A percentile compares a stretch with the other conserved stretches of the same genome.
Conservation (phyloP, 495 filamentous ascomycete genomes). For the Daldinia vernicosa region DNA sequence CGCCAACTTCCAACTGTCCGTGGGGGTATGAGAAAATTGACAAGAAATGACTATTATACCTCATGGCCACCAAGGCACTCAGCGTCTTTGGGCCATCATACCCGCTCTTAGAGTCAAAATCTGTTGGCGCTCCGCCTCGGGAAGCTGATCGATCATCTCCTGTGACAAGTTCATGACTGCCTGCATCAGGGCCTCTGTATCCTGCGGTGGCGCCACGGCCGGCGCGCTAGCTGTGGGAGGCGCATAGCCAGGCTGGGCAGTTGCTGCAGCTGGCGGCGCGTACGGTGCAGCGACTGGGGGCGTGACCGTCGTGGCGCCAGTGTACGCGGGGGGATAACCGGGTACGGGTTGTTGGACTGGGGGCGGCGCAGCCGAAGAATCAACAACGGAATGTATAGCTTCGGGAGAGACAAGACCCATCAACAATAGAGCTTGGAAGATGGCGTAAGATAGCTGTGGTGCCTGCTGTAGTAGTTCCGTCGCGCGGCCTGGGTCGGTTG, state of each 20-base stretch:
- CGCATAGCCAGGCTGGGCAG: constrained; percentile 47
- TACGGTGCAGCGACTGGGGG: constrained; percentile 41
- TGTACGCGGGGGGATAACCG: constrained; percentile 31
- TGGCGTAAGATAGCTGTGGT: constrained; percentile 92
- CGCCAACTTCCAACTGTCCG: constrained; percentile 28
- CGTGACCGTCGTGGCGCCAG: constrained; percentile 39
- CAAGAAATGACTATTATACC: constrained; percentile 4
- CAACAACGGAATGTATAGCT: constrained; percentile 59
- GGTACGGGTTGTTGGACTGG: constrained; percentile 22
- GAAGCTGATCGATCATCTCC: constrained; percentile 76
- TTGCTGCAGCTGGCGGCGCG: constrained; percentile 25
- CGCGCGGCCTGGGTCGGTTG: constrained; percentile 80
- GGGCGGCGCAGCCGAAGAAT: constrained; percentile 44
- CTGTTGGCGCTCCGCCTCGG: constrained; percentile 76
- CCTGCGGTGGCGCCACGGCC: constrained; percentile 53
- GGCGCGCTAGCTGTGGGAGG: constrained; percentile 54
- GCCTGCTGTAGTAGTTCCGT: constrained; percentile 88
- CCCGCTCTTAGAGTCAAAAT: constrained; percentile 69
- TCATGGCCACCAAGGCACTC: neutral
- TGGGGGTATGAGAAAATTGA: constrained; percentile 34
- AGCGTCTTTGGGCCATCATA: constrained; percentile 43
- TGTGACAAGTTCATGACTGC: constrained; percentile 80
- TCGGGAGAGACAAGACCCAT: constrained; percentile 86
- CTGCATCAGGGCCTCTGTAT: constrained; percentile 73
- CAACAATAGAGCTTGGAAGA: constrained; percentile 93